A percentile compares a stretch with the other conserved stretches of the same genome.
Conservation (phyloP, 495 filamentous ascomycete species). For the Penicillium psychrofluorescens region DNA sequence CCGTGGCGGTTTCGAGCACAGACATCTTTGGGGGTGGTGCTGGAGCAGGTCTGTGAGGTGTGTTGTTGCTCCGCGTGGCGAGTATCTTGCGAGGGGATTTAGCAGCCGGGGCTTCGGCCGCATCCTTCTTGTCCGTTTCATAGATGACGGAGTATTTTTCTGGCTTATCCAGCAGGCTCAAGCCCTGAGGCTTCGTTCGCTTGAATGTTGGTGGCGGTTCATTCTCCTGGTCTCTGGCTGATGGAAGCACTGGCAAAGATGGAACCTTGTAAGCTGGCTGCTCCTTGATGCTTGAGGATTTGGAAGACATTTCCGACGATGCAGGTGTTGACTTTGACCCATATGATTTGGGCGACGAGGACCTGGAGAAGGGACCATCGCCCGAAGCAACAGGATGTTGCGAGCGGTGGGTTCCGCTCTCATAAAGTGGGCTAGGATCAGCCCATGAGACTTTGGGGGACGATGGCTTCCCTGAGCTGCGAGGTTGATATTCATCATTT, state of each 20-base stretch:
- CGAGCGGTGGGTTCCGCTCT: slow-evolving; percentile 18
- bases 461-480: slow-evolving; percentile 23
- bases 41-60: slow-evolving; percentile 74
- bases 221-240: slow-evolving; percentile 70
- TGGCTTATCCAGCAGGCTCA: slow-evolving; percentile 51
- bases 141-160: slow-evolving; percentile 47
- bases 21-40: slow-evolving; percentile 92
- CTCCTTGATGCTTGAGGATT: slow-evolving; percentile 26
- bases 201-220: slow-evolving; percentile 71
- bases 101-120: slow-evolving; percentile 30
- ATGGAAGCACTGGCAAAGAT: slow-evolving; percentile 50
- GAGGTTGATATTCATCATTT: slow-evolving; percentile 20
- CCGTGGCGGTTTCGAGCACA: slow-evolving; percentile 83
- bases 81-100: slow-evolving; percentile 65
- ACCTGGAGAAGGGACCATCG: slow-evolving; percentile 30
- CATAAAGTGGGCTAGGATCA: slow-evolving; percentile 30
- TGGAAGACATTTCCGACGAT: slow-evolving; percentile 33
- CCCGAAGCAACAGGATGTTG: slow-evolving; percentile 14
- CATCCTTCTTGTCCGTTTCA: slow-evolving; percentile 41
- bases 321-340: slow-evolving; percentile 36
- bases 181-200: slow-evolving; percentile 52
- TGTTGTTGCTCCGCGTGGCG: slow-evolving; percentile 68
- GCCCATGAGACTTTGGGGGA: slow-evolving; percentile 41
- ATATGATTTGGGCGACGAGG: slow-evolving; percentile 34
- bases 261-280: slow-evolving; percentile 64